Evolutionary conservation across 192 early-diverging fungal genomes (phyloP).

Genomic region (Coemansia sp.): DNA sequence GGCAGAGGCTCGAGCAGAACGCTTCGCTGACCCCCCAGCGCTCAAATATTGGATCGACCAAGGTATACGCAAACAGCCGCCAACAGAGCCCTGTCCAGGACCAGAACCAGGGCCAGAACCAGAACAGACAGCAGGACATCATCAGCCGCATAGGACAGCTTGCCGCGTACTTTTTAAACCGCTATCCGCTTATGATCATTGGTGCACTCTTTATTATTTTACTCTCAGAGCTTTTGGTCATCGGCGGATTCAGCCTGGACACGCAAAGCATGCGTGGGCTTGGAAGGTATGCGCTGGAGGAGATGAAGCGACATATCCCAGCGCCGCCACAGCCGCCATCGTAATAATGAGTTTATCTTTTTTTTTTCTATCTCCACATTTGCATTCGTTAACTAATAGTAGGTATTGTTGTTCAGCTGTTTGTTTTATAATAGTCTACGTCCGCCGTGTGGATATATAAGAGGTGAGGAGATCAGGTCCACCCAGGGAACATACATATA

Average conservation of each 20-base stretch:
- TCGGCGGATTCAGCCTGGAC: conserved; percentile 28
- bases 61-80: conserved; percentile 16
- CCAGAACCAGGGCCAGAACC: neutral
- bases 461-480: no score
- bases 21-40: conserved; percentile 6
- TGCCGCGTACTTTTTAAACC: conserved; percentile 29
- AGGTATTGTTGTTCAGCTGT: conserved; percentile 1
- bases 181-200: conserved; percentile 43
- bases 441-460: no score
- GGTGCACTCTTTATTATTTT: conserved; percentile 42
- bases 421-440: no score
- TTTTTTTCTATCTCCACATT: conserved; percentile 5
- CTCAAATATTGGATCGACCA: conserved; percentile 37
- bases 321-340: conserved; percentile 23
- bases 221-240: conserved; percentile 39
- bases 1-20: conserved; percentile 25
- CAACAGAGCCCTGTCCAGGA: neutral
- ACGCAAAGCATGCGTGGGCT: conserved; percentile 18
- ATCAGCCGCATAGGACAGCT: conserved; percentile 30
- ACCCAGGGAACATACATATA: no score
- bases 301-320: conserved; percentile 21
- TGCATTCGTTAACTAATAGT: neutral
- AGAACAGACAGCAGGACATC: conserved; percentile 21
- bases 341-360: conserved; percentile 4
- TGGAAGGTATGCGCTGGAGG: conserved; percentile 23